These are phyloP conservation scores for Forsythia suspensa DNA, from an alignment of 257 asterid genomes.

Conservation along the genomic window DNA sequence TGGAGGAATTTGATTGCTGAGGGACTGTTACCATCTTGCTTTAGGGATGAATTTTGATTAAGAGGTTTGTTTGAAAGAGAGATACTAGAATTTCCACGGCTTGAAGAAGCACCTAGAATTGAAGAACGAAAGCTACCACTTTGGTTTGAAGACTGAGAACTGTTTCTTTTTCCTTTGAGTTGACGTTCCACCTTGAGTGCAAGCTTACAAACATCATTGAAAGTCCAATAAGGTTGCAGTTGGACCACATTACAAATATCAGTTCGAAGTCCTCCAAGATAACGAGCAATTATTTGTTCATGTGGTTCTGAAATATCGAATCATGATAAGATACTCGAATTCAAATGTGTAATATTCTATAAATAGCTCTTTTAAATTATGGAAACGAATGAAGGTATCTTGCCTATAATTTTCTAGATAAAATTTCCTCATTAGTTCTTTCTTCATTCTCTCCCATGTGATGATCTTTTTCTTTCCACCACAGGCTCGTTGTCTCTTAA, in stretches of 20 bases:
- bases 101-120: too few species aligned
- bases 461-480: neutral
- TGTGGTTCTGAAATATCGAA: neutral
- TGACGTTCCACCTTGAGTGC: constrained; percentile 9
- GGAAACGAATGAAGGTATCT: neutral
- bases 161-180: neutral
- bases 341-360: neutral
- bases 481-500: constrained; percentile 4
- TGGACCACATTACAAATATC: constrained; percentile 1
- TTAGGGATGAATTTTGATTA: neutral
- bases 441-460: constrained; percentile 1
- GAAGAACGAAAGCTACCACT: too few species aligned
- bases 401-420: neutral
- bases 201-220: constrained; percentile 11
- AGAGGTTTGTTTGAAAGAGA: too few species aligned
- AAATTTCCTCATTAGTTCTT: constrained; percentile 1
- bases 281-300: neutral
- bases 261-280: neutral
- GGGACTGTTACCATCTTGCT: too few species aligned
- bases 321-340: neutral
- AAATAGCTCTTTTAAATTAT: constrained; percentile 2
- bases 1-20: too few species aligned
- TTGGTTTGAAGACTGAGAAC: too few species aligned
- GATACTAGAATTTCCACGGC: too few species aligned
- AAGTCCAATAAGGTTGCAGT: constrained; percentile 16